Evolutionary conservation across 768 basidiomycete species (phyloP).

Genomic region (Tubosaeta sp.): DNA sequence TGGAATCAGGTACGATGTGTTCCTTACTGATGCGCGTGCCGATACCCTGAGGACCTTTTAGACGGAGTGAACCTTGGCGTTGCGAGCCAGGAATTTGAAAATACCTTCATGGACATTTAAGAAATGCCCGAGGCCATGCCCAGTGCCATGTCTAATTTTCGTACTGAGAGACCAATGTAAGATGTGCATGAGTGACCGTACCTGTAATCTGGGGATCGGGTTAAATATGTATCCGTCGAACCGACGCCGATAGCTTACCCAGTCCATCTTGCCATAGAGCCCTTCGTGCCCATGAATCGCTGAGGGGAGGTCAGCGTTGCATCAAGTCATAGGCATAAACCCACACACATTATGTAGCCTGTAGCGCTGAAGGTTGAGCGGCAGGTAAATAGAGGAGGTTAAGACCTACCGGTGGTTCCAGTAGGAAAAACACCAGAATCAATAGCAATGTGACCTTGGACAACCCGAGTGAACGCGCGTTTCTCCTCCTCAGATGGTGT

Average conservation of each 20-base stretch:
- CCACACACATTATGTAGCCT: conserved; percentile 56
- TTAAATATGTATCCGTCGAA: neutral
- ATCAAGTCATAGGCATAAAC: neutral
- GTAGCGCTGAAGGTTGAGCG: neutral
- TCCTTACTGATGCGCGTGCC: conserved; percentile 38
- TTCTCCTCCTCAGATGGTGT: conserved; percentile 78
- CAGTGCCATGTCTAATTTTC: conserved; percentile 73
- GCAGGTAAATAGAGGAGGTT: neutral
- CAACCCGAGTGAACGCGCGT: conserved; percentile 84
- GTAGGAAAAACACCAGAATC: conserved; percentile 80
- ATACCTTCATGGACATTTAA: conserved; percentile 86
- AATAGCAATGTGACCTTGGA: conserved; percentile 88
- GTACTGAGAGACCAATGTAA: neutral
- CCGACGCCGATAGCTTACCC: conserved; percentile 40
- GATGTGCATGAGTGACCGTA: conserved; percentile 17
- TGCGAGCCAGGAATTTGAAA: neutral
- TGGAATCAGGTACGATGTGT: neutral
- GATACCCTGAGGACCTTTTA: conserved; percentile 52
- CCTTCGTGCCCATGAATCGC: conserved; percentile 77
- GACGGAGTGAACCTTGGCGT: conserved; percentile 4
- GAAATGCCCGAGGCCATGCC: conserved; percentile 93
- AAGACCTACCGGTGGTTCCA: conserved; percentile 62
- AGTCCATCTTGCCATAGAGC: conserved; percentile 85
- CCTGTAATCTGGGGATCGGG: conserved; percentile 49
- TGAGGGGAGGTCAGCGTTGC: conserved; percentile 25